Evolutionary conservation across 1,139 yeast genomes (phyloP).

Genomic region (Ogataea hybrid): DNA sequence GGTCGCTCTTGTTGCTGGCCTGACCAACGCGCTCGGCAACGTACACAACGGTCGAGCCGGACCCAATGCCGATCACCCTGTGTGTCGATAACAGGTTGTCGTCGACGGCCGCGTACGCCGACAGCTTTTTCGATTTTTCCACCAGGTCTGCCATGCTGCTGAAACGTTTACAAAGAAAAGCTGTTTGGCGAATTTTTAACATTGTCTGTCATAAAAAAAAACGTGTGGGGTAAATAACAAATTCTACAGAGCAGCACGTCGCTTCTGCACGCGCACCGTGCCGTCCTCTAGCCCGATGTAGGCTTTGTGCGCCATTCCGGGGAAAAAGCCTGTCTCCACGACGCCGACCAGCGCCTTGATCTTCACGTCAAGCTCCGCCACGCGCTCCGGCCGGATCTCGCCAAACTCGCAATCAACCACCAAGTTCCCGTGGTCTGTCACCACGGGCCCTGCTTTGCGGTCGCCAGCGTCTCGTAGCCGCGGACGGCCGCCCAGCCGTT

Average conservation of each 20-base stretch:
- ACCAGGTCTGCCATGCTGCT: slow-evolving; percentile 30
- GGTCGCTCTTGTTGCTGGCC: slow-evolving; percentile 50
- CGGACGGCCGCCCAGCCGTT: slow-evolving; percentile 61
- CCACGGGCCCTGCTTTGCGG: slow-evolving; percentile 97
- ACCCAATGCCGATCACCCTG: slow-evolving; percentile 86
- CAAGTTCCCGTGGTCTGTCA: slow-evolving; percentile 94
- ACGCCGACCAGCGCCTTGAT: slow-evolving; percentile 87
- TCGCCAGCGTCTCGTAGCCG: slow-evolving; percentile 71
- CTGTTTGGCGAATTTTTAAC: slow-evolving; percentile 3
- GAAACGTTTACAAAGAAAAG: slow-evolving; percentile 1
- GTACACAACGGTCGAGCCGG: slow-evolving; percentile 95
- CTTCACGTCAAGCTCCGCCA: slow-evolving; percentile 51
- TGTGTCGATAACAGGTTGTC: slow-evolving; percentile 73
- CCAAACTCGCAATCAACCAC: slow-evolving; percentile 95
- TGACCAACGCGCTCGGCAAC: slow-evolving; percentile 94
- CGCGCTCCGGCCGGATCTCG: slow-evolving; percentile 57
- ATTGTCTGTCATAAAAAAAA: slow-evolving; percentile 8
- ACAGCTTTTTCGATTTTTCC: slow-evolving; percentile 74
- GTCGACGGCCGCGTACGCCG: slow-evolving; percentile 92
- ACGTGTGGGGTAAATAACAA: slow-evolving; percentile 8
- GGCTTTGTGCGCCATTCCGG: slow-evolving; percentile 69
- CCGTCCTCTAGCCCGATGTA: slow-evolving; percentile 69
- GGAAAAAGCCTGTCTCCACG: slow-evolving; percentile 93
- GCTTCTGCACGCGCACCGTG: slow-evolving; percentile 13
- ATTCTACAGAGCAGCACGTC: neutral